A percentile compares a stretch with the other conserved stretches of the same genome.
Evolutionary conservation across 208 protist species (phyloP).

Genomic region (Leishmania major): DNA sequence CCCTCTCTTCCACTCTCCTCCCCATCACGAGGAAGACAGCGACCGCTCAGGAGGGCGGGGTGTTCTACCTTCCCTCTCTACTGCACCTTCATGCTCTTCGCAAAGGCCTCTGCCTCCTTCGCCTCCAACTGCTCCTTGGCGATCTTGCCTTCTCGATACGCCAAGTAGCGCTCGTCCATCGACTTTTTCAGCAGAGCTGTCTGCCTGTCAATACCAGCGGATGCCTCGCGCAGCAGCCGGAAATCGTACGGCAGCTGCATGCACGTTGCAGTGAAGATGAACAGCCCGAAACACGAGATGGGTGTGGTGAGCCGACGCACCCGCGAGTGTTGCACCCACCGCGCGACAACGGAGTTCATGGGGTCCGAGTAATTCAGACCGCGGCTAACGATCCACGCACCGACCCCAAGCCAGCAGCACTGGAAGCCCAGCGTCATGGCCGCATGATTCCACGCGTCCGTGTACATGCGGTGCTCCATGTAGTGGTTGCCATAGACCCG

Average conservation of each 20-base stretch:
- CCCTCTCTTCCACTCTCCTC: background rate
- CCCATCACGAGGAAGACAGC: background rate
- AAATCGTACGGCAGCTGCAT: constrained; percentile 64
- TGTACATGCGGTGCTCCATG: constrained; percentile 41
- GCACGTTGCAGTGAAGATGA: constrained; percentile 46
- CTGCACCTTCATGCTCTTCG: constrained; percentile 3
- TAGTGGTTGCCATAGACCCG: constrained; percentile 58
- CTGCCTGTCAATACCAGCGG: constrained; percentile 28
- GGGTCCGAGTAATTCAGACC: constrained; percentile 72
- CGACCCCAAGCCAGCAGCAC: constrained; percentile 63
- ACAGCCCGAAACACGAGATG: constrained; percentile 58
- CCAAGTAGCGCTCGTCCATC: constrained; percentile 33
- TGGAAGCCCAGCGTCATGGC: constrained; percentile 60
- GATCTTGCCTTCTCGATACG: constrained; percentile 43
- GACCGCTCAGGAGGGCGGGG: background rate
- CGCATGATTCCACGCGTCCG: constrained; percentile 36
- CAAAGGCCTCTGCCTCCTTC: constrained; percentile 24
- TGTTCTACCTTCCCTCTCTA: background rate
- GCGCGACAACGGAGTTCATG: constrained; percentile 61
- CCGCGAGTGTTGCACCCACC: constrained; percentile 42
- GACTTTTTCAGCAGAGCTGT: constrained; percentile 43
- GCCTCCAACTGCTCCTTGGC: constrained; percentile 31
- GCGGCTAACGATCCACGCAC: constrained; percentile 62
- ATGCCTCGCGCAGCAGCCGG: constrained; percentile 33
- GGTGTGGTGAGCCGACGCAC: constrained; percentile 65